Base-by-base conservation (phyloP, 2,329 filamentous ascomycete species). In the Aureobasidium sp. region DNA sequence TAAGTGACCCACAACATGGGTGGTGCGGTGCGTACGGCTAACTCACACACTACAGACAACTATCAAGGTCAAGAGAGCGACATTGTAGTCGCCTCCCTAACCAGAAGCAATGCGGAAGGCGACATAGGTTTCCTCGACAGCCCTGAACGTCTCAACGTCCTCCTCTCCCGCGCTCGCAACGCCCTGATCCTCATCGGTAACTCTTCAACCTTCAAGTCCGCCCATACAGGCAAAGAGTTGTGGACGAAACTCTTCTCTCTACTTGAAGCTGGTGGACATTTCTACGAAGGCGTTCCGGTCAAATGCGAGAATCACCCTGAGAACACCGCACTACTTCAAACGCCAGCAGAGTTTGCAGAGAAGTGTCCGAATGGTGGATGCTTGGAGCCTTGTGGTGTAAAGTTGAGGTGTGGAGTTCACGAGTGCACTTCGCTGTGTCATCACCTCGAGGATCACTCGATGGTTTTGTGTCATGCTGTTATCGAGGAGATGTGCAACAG, bases 41-140 rank as follows among this genome's bases (percentile, higher is more conserved):
- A 36, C 3, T 9, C n/a, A 1, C 29, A 55, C n/a, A 27, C 34
- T 39, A 36, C 49, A 57, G 70, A 73, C 66, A 91, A 91, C 65
- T 91, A 90, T 60, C 87, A 92, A 66, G 89, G 88, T 0, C 88
- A 92, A 68, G 88, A 92, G 67, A 85, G 84, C 1, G 86, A 89
- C 57, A 75, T 92, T 8, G 77, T 92, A 0, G 76, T 92, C 3
- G 76, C 91, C 0, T 89, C 85, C 0, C 75, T 92, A 0, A 87
- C 90, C 0, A 81, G 89, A 44, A 89, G 87, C 72, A 92, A 92
- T 65, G 63, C 70, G 0, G 67, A 80, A 9, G 74, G 73, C 9
- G 81, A 79, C 6, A 80, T 81, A 21, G 89, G 88, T 0, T 92
- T 91, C 63, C 75, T 92, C 1, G 80, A 75, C 30, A 86, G 84